phyloP scores from a whole-genome alignment of 495 filamentous ascomycete genomes.

The Cladorrhinum samala region DNA sequence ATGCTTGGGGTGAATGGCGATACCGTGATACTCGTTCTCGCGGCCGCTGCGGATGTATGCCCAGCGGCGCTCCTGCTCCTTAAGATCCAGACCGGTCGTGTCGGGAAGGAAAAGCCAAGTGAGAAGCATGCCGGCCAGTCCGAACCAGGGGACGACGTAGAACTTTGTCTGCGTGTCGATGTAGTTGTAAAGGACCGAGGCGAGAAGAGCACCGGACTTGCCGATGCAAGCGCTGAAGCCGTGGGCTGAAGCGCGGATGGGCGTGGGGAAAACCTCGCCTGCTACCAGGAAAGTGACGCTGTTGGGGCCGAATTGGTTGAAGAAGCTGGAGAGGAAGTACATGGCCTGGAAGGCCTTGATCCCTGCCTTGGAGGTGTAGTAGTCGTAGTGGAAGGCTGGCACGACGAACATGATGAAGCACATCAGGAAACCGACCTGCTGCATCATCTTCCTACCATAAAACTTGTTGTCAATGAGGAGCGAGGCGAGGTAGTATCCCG shows the following conservation, averaged over 20 bases:
- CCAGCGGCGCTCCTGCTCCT: constrained; percentile 91
- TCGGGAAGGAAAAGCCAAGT: constrained; percentile 81
- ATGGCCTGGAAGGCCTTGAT: constrained; percentile 83
- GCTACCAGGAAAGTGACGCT: constrained; percentile 86
- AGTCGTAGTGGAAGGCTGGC: constrained; percentile 75
- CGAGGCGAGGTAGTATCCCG: constrained; percentile 73
- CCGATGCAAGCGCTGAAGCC: constrained; percentile 80
- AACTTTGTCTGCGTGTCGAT: constrained; percentile 72
- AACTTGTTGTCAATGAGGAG: constrained; percentile 87
- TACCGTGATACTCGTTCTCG: constrained; percentile 75
- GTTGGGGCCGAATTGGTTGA: constrained; percentile 96
- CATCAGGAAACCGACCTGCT: constrained; percentile 80
- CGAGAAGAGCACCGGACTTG: constrained; percentile 78
- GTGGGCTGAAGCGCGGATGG: constrained; percentile 84
- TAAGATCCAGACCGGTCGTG: constrained; percentile 86
- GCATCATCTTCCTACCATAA: constrained; percentile 88
- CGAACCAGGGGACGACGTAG: constrained; percentile 88
- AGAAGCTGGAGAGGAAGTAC: constrained; percentile 89
- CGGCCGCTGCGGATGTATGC: constrained; percentile 67
- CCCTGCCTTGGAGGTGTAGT: constrained; percentile 59
- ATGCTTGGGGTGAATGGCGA: constrained; percentile 81
- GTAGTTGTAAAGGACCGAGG: constrained; percentile 82
- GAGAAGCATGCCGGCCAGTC: constrained; percentile 69
- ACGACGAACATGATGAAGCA: constrained; percentile 82
- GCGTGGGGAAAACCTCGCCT: constrained; percentile 84